These are phyloP conservation scores for Hypoxylon sp. DNA, from an alignment of 2,329 filamentous ascomycete species.

Conservation along the genomic window DNA sequence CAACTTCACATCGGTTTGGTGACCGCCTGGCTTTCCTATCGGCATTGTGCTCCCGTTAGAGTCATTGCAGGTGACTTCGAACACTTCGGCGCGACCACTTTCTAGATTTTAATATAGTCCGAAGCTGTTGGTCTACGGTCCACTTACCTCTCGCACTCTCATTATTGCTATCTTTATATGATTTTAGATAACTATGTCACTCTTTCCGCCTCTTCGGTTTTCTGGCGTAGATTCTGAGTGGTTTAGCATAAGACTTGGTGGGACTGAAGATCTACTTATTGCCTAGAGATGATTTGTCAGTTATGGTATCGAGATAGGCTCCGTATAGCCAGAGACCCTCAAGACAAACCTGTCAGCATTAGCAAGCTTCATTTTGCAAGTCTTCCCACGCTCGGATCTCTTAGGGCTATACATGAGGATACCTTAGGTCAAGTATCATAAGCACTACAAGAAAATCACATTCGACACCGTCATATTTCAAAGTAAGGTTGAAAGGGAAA, in stretches of 20 bases:
- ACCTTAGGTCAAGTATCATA: background rate
- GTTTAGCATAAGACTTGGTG: background rate
- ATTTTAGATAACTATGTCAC: background rate
- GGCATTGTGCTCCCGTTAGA: no score
- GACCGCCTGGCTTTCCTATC: background rate
- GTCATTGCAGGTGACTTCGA: background rate
- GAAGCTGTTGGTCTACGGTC: no score
- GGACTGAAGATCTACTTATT: background rate
- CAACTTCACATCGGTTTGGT: background rate
- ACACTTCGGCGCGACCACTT: no score
- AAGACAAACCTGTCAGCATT: background rate
- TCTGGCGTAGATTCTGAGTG: background rate
- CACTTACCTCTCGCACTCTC: background rate
- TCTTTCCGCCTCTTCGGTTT: background rate
- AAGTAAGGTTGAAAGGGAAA: slow-evolving; percentile 1
- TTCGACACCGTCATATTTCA: background rate
- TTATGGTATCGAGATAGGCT: background rate
- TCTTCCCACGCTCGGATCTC: background rate
- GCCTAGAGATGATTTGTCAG: background rate
- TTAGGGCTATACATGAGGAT: background rate
- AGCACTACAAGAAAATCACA: background rate
- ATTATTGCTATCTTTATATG: background rate
- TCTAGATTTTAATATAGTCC: no score
- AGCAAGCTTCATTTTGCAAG: background rate
- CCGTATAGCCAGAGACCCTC: background rate